These are phyloP conservation scores for Rhizophagus clarus DNA, from an alignment of 192 early-diverging fungal species.

Conservation along the genomic window DNA sequence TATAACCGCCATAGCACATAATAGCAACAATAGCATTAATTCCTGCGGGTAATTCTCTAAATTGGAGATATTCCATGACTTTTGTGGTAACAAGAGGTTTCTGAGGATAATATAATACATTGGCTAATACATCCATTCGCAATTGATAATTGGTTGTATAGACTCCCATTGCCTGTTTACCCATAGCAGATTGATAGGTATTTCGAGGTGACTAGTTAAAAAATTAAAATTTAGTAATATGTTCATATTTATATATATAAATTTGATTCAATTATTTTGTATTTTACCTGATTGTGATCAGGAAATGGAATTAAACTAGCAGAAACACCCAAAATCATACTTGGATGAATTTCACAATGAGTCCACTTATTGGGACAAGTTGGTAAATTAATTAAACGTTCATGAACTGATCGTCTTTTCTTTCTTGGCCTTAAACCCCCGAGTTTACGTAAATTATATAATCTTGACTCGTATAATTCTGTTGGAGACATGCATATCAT, in stretches of 20 bases:
- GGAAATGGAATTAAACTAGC: conserved; percentile 99
- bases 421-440: background rate
- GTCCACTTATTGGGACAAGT: conserved; percentile 65
- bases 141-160: conserved; percentile 94
- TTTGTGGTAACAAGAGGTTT: conserved; percentile 96
- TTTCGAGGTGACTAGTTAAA: conserved; percentile 90
- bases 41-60: conserved; percentile 96
- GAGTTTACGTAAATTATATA: background rate
- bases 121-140: conserved; percentile 97
- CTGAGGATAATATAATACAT: conserved; percentile 98
- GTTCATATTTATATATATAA: background rate
- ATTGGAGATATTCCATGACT: conserved; percentile 92
- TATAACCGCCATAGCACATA: conserved; percentile 97
- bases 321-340: conserved; percentile 98
- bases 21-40: conserved; percentile 98
- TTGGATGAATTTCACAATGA: conserved; percentile 99
- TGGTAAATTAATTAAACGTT: background rate
- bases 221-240: too few relatives aligned
- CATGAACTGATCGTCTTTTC: background rate
- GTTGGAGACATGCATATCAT: conserved; percentile 98
- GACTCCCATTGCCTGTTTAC: conserved; percentile 99
- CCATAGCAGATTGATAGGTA: conserved; percentile 99
- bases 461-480: conserved; percentile 75
- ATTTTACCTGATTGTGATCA: conserved; percentile 91
- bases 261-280: background rate